Percentiles rank a stretch among this genome's conserved stretches.
These are phyloP conservation scores for Blastobotrys robertii DNA, from an alignment of 805 yeast genomes.

Conservation along the genomic window DNA sequence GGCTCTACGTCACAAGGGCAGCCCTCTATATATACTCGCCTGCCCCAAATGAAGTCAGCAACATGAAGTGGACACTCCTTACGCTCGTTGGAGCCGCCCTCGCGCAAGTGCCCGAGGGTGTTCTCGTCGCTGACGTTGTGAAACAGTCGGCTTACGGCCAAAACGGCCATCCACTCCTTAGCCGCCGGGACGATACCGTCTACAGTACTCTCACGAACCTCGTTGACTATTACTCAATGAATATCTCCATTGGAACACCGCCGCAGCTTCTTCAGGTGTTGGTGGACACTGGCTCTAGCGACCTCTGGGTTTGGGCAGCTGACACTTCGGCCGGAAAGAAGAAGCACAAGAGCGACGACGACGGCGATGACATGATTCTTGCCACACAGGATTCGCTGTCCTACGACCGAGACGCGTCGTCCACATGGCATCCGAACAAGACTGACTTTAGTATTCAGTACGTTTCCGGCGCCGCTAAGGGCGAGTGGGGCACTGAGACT, in stretches of 20 bases:
- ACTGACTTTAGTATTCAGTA: constrained; percentile 18
- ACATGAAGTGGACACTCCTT: too few species aligned
- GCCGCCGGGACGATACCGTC: neutral
- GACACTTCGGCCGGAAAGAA: constrained; percentile 26
- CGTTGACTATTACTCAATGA: constrained; percentile 6
- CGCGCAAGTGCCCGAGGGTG: too few species aligned
- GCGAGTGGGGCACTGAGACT: constrained; percentile 21
- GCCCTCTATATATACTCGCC: too few species aligned
- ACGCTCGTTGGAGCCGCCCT: too few species aligned
- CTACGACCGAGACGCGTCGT: constrained; percentile 21
- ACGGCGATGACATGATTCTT: constrained; percentile 1
- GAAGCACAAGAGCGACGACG: constrained; percentile 20
- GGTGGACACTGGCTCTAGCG: constrained; percentile 62
- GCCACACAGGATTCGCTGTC: constrained; percentile 8
- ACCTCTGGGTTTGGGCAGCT: constrained; percentile 41
- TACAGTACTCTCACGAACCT: neutral
- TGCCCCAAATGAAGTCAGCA: too few species aligned
- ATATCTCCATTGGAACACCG: constrained; percentile 42
- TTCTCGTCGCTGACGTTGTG: too few species aligned
- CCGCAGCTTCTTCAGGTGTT: constrained; percentile 42
- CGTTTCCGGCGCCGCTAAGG: constrained; percentile 40
- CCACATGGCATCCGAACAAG: constrained; percentile 13
- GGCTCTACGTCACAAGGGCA: too few species aligned
- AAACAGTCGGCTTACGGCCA: too few species aligned
- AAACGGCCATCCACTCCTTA: neutral